Conservation (phyloP, 164 flowering plant species). For the Litsea cubeba region DNA sequence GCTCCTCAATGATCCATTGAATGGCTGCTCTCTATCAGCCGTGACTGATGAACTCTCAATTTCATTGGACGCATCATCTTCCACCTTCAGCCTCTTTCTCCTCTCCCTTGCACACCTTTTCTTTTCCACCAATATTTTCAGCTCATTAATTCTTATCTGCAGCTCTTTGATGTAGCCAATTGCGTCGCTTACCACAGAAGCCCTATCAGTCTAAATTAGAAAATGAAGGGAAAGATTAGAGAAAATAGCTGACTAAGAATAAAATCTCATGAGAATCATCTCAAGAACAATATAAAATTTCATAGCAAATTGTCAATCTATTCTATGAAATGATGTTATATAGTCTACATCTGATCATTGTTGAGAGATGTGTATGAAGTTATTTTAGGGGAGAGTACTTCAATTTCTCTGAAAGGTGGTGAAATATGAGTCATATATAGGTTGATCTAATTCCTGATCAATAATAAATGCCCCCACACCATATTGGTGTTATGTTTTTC, state of each 20-base stretch:
- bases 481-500: too few relatives aligned
- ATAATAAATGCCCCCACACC: too few relatives aligned
- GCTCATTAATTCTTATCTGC: constrained; percentile 62
- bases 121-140: constrained; percentile 65
- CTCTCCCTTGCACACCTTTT: constrained; percentile 62
- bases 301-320: too few relatives aligned
- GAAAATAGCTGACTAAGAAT: neutral
- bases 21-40: constrained; percentile 41
- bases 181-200: constrained; percentile 80
- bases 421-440: too few relatives aligned
- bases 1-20: constrained; percentile 55
- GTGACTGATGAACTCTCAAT: constrained; percentile 32
- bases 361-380: too few relatives aligned
- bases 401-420: too few relatives aligned
- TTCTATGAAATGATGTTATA: too few relatives aligned
- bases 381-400: too few relatives aligned
- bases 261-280: neutral
- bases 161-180: constrained; percentile 87
- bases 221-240: neutral
- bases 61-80: constrained; percentile 30
- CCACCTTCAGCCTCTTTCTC: constrained; percentile 51
- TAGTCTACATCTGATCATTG: too few relatives aligned
- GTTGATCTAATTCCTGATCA: too few relatives aligned
- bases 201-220: constrained; percentile 61
- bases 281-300: too few relatives aligned